phyloP scores from a whole-genome alignment of 495 filamentous ascomycete species.

The Rhypophila decipiens region DNA sequence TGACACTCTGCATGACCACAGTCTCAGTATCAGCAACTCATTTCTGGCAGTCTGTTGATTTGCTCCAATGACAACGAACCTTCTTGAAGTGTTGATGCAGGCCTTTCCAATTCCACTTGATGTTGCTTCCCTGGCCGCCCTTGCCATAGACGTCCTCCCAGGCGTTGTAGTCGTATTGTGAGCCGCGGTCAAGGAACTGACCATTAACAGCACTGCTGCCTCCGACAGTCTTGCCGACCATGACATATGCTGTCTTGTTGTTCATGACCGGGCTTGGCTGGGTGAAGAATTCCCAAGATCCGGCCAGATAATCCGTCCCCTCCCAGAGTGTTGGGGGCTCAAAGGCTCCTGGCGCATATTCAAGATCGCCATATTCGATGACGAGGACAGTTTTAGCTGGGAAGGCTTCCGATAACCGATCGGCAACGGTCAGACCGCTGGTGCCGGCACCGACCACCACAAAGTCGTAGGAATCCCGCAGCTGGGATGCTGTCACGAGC shows the following conservation, averaged over 20 bases:
- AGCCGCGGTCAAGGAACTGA: slow-evolving; percentile 33
- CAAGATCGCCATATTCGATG: slow-evolving; percentile 37
- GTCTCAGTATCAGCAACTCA: background rate
- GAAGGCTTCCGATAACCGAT: no score
- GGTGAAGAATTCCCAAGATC: slow-evolving; percentile 26
- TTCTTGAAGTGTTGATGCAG: slow-evolving; percentile 40
- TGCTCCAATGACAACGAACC: no score
- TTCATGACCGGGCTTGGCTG: slow-evolving; percentile 27
- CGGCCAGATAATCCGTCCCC: background rate
- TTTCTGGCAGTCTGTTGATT: no score
- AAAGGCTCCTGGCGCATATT: slow-evolving; percentile 13
- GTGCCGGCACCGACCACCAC: slow-evolving; percentile 40
- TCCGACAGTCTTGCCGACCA: slow-evolving; percentile 32
- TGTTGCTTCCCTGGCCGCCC: slow-evolving; percentile 2
- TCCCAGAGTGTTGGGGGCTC: slow-evolving; percentile 13
- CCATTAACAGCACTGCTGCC: slow-evolving; percentile 41
- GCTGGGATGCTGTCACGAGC: no score
- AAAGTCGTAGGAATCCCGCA: slow-evolving; percentile 31
- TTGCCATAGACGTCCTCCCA: slow-evolving; percentile 46
- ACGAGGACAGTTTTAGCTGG: slow-evolving; percentile 37
- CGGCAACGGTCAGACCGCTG: slow-evolving; percentile 37
- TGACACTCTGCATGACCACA: slow-evolving; percentile 9
- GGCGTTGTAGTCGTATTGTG: slow-evolving; percentile 37
- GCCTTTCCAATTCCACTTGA: slow-evolving; percentile 30
- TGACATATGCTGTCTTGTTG: slow-evolving; percentile 24